A percentile compares a stretch with the other conserved stretches of the same genome.
These are phyloP conservation scores for Nowakowskiella sp. DNA, from an alignment of 192 early-diverging fungal species.

Conservation along the genomic window DNA sequence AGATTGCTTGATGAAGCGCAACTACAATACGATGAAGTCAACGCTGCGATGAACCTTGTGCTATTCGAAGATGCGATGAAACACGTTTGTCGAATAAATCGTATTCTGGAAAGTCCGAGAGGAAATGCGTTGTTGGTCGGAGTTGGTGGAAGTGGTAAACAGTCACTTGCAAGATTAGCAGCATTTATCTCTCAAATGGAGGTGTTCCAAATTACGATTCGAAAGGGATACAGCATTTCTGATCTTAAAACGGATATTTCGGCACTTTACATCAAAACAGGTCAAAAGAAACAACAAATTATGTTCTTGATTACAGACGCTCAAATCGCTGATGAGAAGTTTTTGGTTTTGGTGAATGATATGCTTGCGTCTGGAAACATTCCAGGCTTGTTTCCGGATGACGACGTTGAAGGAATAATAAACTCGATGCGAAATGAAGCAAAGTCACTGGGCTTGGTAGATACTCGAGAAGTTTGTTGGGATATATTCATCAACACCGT, in stretches of 20 bases:
- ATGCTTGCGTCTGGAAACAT: slow-evolving; percentile 58
- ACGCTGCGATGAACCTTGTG: slow-evolving; percentile 56
- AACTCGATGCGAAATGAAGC: slow-evolving; percentile 55
- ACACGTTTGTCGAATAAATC: slow-evolving; percentile 56
- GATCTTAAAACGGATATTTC: slow-evolving; percentile 53
- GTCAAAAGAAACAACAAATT: slow-evolving; percentile 52
- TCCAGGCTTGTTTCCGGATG: slow-evolving; percentile 60
- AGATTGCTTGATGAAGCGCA: slow-evolving; percentile 53
- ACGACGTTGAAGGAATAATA: slow-evolving; percentile 60
- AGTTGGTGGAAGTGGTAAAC: slow-evolving; percentile 57
- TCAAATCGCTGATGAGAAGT: slow-evolving; percentile 60
- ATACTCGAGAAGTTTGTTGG: slow-evolving; percentile 59
- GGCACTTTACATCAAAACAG: slow-evolving; percentile 48
- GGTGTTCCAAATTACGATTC: slow-evolving; percentile 58
- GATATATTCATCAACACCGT: slow-evolving; percentile 54
- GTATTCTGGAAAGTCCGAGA: slow-evolving; percentile 52
- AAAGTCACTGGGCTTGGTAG: slow-evolving; percentile 49
- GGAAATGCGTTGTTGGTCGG: slow-evolving; percentile 58
- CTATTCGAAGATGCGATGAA: slow-evolving; percentile 61
- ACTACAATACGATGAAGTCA: slow-evolving; percentile 54
- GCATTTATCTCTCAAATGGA: slow-evolving; percentile 60
- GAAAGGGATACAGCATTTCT: slow-evolving; percentile 50
- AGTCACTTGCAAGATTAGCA: slow-evolving; percentile 49
- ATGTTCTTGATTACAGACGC: slow-evolving; percentile 58
- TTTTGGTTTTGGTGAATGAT: slow-evolving; percentile 57